Evolutionary conservation across 148 eudicot genomes (phyloP).

Genomic region (Selenicereus undatus): DNA sequence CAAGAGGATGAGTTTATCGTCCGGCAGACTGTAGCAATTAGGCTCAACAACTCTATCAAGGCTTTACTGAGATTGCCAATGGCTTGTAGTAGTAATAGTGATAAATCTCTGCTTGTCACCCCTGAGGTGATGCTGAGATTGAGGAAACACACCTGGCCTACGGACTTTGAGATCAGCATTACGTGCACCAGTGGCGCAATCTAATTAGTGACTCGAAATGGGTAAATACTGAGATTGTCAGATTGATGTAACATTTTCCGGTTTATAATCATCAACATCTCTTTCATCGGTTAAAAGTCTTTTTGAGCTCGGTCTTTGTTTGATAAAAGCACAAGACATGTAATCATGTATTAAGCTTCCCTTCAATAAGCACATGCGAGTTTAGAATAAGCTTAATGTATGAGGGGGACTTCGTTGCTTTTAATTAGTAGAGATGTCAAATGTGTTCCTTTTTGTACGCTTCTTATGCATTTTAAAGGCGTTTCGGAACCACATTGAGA

Average conservation of each 20-base stretch:
- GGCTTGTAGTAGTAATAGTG: constrained; percentile 15
- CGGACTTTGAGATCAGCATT: constrained; percentile 3
- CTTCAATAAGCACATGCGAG: no score
- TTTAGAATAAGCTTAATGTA: background rate
- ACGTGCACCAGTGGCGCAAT: background rate
- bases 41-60: background rate
- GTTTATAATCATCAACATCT: background rate
- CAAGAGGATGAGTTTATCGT: constrained; percentile 11
- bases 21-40: background rate
- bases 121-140: background rate
- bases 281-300: background rate
- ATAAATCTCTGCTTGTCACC: constrained; percentile 1
- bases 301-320: constrained; percentile 6
- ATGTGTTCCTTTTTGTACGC: no score
- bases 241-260: background rate
- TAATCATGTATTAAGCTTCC: no score
- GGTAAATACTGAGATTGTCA: background rate
- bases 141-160: constrained; percentile 4
- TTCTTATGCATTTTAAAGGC: no score
- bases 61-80: constrained; percentile 9
- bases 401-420: no score
- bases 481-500: no score
- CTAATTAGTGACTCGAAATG: background rate
- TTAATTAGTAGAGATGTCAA: no score
- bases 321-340: no score